These are phyloP conservation scores for Termitomyces sp. DNA, from an alignment of 768 basidiomycete genomes.

Conservation along the genomic window DNA sequence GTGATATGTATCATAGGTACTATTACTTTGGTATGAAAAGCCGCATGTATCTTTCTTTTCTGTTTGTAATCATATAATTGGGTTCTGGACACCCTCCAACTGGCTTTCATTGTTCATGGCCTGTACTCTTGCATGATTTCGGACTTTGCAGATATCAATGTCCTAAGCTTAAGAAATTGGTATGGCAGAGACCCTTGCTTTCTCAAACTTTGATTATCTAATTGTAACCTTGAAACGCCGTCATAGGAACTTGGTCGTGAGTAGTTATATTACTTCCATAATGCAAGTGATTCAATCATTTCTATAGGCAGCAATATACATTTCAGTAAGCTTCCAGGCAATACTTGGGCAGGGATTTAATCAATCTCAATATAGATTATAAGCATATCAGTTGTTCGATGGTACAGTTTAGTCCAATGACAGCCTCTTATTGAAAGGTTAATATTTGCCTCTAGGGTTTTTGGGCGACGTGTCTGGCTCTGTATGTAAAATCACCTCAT, in stretches of 20 bases:
- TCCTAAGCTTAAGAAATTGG: background rate
- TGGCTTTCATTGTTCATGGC: background rate
- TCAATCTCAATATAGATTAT: background rate
- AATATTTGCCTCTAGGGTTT: background rate
- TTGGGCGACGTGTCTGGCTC: background rate
- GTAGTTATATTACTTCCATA: background rate
- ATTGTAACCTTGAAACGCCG: no score
- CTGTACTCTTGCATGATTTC: constrained; percentile 1
- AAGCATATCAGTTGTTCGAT: background rate
- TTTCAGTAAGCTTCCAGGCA: background rate
- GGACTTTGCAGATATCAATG: background rate
- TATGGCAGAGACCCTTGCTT: background rate
- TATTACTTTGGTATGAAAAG: constrained; percentile 1
- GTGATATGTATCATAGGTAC: background rate
- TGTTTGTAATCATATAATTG: background rate
- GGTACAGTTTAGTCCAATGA: background rate
- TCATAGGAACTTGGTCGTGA: background rate
- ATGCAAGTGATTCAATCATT: background rate
- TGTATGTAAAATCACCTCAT: background rate
- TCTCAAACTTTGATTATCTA: background rate
- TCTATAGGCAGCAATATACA: background rate
- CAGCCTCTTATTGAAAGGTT: no score
- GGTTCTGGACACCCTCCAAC: background rate
- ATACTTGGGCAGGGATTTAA: background rate
- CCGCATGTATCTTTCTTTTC: background rate